phyloP scores from a whole-genome alignment of 1,284 basidiomycete genomes.

The Naganishia cerealis region DNA sequence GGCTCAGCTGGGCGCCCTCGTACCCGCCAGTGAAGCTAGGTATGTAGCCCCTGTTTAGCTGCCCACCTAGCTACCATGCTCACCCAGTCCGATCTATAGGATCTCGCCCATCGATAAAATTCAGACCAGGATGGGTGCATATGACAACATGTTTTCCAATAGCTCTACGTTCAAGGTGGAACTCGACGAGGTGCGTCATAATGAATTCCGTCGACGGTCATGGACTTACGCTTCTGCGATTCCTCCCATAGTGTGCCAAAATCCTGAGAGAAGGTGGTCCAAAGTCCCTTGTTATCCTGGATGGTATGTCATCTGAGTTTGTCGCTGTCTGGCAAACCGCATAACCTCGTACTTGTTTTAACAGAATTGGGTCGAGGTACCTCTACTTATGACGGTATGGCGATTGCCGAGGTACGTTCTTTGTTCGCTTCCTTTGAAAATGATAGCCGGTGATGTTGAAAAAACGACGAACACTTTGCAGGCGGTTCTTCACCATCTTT shows the following conservation, averaged over 20 bases:
- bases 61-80: not conserved
- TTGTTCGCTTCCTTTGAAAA: slow-evolving; percentile 9
- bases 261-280: slow-evolving; percentile 88
- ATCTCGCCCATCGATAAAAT: slow-evolving; percentile 90
- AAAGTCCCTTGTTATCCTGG: slow-evolving; percentile 87
- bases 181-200: slow-evolving; percentile 74
- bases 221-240: not conserved
- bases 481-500: slow-evolving; percentile 88
- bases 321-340: not conserved
- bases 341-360: not conserved
- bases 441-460: slow-evolving; percentile 3
- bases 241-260: slow-evolving; percentile 65
- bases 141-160: slow-evolving; percentile 94
- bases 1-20: slow-evolving; percentile 96
- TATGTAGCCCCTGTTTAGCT: slow-evolving; percentile 48
- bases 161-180: slow-evolving; percentile 96
- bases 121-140: slow-evolving; percentile 96
- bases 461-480: slow-evolving; percentile 42
- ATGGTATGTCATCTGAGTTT: slow-evolving; percentile 62
- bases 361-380: slow-evolving; percentile 75
- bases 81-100: slow-evolving; percentile 51
- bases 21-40: slow-evolving; percentile 81
- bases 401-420: slow-evolving; percentile 74
- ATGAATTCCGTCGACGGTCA: not conserved
- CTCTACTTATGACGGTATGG: slow-evolving; percentile 79